Evolutionary conservation across 2,329 filamentous ascomycete species (phyloP), one percentile per base, ranked within the genome.

Genomic region (Trichoderma atrobrunneum): DNA sequence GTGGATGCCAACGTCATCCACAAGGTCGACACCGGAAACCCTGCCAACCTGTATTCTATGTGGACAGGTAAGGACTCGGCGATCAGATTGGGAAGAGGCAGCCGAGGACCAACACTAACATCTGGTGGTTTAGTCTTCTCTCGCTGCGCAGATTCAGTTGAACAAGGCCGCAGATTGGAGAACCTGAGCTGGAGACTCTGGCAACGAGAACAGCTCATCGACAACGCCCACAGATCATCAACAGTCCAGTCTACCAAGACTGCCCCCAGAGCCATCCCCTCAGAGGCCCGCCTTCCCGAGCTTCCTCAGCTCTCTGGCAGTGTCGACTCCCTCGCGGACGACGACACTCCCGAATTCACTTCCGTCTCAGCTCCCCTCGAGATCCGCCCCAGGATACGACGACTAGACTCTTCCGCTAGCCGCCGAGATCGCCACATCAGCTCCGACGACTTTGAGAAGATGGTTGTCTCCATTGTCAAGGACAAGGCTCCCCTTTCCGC

Each of bases 151-250:
- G 93, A 96, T 79, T 96, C 95, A 67, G 92, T 98, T 81, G 93
- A 97, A 80, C 93, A 98, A 82, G 96, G 96, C 72, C 91, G 93
- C 79, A 88, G 96, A 79, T 86, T 98, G 80, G 96, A 98, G 82
- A 98, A 99, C 84, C 86, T 99, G 74, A 97, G 93, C 81, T 98
- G 96, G 96, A 88, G 96, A 78, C 85, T 98, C 74, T 98, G 95
- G 95, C 97, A 94, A 78, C 89, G 94, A 78, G 95, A 98, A 81
- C 80, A 82, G 75, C 79, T 82, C 12, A 94, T 97, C 78, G 97
- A 95, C 83, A 95, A 92, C 82, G 91, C 87, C 72, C 85, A 87
- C 76, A 85, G 87, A 77, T 51, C 54, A 26, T 63, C 82, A 16
- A 76, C 82, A 16, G 77, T 81, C 59, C 75, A 77, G 60, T 76